These are phyloP conservation scores for Boechera stricta DNA, from an alignment of 345 rosid genomes.

Conservation along the genomic window DNA sequence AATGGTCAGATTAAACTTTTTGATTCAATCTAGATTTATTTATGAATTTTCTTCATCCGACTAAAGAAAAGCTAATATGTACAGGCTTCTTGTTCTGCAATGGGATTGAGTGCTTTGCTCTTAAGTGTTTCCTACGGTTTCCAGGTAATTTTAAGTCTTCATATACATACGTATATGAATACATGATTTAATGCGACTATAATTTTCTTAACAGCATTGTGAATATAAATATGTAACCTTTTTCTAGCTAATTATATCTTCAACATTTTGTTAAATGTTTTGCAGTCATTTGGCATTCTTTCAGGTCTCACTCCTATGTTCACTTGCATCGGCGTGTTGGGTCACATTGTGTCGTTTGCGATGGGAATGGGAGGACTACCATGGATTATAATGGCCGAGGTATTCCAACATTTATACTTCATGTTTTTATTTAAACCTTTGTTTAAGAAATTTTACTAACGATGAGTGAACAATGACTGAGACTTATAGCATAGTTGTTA, in stretches of 20 bases:
- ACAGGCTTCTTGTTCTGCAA: conserved; percentile 53
- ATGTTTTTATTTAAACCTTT: background rate
- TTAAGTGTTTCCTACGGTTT: conserved; percentile 52
- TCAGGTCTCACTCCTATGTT: conserved; percentile 39
- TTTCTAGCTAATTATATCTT: conserved; percentile 14
- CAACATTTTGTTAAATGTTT: background rate
- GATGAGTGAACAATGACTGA: background rate
- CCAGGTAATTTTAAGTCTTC: conserved; percentile 43
- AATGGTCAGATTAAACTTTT: conserved; percentile 38
- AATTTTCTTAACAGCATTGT: background rate
- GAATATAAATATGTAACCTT: background rate
- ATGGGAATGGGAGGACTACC: conserved; percentile 64
- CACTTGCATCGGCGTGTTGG: conserved; percentile 48
- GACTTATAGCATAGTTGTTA: background rate
- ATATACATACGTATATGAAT: background rate
- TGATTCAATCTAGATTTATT: background rate
- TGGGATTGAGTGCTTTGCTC: conserved; percentile 48
- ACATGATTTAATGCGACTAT: background rate
- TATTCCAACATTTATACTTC: conserved; percentile 25
- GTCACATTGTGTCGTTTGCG: conserved; percentile 41
- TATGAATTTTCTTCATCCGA: background rate
- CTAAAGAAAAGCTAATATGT: background rate
- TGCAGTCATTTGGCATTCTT: conserved; percentile 45
- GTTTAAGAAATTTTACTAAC: background rate
- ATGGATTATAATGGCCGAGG: conserved; percentile 72